Base-by-base conservation (phyloP, 805 yeast species). In the Schwanniomyces polymorphus region DNA sequence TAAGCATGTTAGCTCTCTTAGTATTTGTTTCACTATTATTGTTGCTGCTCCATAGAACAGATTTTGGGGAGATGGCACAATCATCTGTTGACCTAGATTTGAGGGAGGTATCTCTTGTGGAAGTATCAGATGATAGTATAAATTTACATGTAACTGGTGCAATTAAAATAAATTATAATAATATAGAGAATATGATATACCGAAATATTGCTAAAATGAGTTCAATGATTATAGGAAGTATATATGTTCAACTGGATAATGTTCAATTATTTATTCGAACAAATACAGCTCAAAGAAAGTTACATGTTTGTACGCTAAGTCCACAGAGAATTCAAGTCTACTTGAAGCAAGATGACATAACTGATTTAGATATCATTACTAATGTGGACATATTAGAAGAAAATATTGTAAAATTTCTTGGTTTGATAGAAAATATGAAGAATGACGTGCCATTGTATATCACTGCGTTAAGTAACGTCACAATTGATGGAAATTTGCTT, bases 61-160 rank as follows among this genome's bases (percentile, higher is more conserved):
- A 57, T 26, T 38, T 54, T 25, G 55, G 55, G 29, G 41, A 38
- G 5, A 42, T 59, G 7, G 40, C 58, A n/a, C 43, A 48, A 27
- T 52, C 56, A 43, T 58, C 70, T 2, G 49, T 66, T 10, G 52
- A 49, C 14, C 50, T 65, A 11, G 51, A 59, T 21, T 34, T 67
- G 1, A 57, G 64, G 25, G 54, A 59, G 16, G 49, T 68, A 4
- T 54, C 69, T 3, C 47, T 69, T 6, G 40, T 56, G 3, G 51
- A 51, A 10, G 45, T 67, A 21, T 56, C 57, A 27, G 59, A 58
- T 14, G 40, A 44, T 6, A 76, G 76, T 2, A 39, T 68, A 5
- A 54, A 60, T 18, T 53, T 66, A 17, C 66, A 61, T 43, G 61
- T 70, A 14, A 48, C 52, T 4, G 68, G 67, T 3, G 42, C 59